Conservation (phyloP, 306 rosid species). For the Quercus glauca region DNA sequence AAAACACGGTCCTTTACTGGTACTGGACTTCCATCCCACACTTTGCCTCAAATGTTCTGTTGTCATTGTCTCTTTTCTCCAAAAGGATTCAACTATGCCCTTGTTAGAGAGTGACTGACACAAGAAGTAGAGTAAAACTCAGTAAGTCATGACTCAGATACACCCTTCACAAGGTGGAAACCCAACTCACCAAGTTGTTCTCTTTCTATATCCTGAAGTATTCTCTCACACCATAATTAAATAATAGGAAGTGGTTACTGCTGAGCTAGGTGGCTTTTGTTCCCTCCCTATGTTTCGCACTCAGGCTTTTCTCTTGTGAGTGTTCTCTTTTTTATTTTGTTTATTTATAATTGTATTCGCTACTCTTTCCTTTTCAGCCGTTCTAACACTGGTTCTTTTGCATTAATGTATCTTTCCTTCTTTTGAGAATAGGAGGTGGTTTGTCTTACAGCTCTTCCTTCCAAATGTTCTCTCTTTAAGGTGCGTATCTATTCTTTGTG, state of each 20-base stretch:
- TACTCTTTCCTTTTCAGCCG: not conserved
- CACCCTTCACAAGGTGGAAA: constrained; percentile 18
- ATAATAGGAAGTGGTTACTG: constrained; percentile 1
- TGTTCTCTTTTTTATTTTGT: not conserved
- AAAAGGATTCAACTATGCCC: not conserved
- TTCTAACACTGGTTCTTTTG: not conserved
- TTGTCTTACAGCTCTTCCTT: not conserved
- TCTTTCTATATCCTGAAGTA: constrained; percentile 13
- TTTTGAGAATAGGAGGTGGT: not conserved
- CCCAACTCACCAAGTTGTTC: constrained; percentile 11
- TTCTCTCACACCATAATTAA: constrained; percentile 1
- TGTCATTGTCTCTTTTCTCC: constrained; percentile 10
- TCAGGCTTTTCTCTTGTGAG: not conserved
- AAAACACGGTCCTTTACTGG: not conserved
- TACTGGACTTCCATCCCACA: not conserved
- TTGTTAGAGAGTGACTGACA: not conserved
- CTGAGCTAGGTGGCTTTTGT: not conserved
- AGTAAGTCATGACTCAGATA: not conserved
- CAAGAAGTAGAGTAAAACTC: not conserved
- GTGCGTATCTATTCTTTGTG: not conserved
- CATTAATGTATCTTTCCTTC: not conserved
- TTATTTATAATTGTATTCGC: not conserved
- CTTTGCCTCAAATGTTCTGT: not conserved
- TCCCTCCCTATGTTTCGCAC: constrained; percentile 6
- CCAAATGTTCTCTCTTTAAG: not conserved